Evolutionary conservation across 768 basidiomycete genomes (phyloP).

Genomic region (Rhodotorula sphaerocarpa): DNA sequence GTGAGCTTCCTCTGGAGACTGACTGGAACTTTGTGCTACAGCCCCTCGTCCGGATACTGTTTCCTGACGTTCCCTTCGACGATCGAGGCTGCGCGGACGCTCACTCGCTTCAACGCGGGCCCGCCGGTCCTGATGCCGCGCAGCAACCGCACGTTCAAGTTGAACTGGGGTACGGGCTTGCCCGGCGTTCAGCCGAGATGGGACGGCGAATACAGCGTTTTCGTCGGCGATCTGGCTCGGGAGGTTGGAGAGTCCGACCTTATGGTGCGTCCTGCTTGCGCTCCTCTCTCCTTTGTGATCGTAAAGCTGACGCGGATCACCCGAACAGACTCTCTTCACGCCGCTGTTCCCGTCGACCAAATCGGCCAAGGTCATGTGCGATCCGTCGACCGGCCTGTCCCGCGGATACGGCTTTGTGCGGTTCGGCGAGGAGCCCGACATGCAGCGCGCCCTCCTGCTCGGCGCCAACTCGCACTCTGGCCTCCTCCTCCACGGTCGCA

Average conservation of each 20-base stretch:
- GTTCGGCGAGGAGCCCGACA: slow-evolving; percentile 80
- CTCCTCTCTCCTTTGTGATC: background rate
- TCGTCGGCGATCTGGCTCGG: slow-evolving; percentile 85
- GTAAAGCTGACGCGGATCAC: no score
- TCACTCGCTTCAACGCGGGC: slow-evolving; percentile 55
- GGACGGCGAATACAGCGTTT: slow-evolving; percentile 71
- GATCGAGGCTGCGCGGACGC: slow-evolving; percentile 60
- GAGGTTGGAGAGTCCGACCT: slow-evolving; percentile 91
- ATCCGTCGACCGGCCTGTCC: slow-evolving; percentile 82
- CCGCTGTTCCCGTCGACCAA: slow-evolving; percentile 83
- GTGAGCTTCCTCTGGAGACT: background rate
- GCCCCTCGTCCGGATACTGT: slow-evolving; percentile 68
- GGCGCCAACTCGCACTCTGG: slow-evolving; percentile 65
- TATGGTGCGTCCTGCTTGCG: slow-evolving; percentile 58
- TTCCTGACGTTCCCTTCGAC: slow-evolving; percentile 75
- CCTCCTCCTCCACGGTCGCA: slow-evolving; percentile 35
- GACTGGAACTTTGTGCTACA: slow-evolving; percentile 25
- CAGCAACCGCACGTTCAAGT: slow-evolving; percentile 67
- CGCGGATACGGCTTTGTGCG: slow-evolving; percentile 89
- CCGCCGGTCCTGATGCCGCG: slow-evolving; percentile 67
- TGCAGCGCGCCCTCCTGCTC: slow-evolving; percentile 63
- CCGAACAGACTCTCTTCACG: slow-evolving; percentile 51
- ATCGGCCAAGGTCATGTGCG: slow-evolving; percentile 54
- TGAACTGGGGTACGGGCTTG: slow-evolving; percentile 41
- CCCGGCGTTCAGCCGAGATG: slow-evolving; percentile 39